Conservation (phyloP, 495 filamentous ascomycete species). For the Immersiella caudata region DNA sequence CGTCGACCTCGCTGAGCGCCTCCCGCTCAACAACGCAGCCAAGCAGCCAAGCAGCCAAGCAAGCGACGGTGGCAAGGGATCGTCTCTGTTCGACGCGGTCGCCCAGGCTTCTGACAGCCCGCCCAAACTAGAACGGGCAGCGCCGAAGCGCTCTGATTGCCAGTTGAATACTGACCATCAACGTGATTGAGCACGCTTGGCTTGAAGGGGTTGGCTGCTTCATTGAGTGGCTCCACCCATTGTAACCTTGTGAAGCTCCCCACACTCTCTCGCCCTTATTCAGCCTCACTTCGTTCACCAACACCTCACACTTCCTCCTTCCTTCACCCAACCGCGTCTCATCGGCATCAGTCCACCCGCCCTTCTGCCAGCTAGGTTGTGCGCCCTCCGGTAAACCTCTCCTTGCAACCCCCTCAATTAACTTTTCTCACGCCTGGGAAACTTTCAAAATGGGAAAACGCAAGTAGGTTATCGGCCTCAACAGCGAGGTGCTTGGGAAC, state of each 20-base stretch:
- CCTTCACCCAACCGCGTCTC: not conserved
- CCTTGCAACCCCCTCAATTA: not conserved
- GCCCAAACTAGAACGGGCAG: not conserved
- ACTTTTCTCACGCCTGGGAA: not conserved
- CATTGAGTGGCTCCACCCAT: not conserved
- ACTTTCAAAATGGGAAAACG: not conserved
- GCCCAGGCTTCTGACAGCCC: not conserved
- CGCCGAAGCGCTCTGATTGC: constrained; percentile 1
- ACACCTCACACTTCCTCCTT: not conserved
- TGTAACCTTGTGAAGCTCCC: not conserved
- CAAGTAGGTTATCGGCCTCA: not conserved
- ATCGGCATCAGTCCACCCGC: not conserved
- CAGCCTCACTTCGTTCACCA: constrained; percentile 9
- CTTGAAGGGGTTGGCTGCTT: not conserved
- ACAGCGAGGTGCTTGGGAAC: not conserved
- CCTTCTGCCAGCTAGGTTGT: not conserved
- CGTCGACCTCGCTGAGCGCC: not conserved
- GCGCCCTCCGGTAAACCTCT: not conserved
- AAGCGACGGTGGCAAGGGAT: constrained; percentile 7
- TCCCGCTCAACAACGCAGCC: not conserved
- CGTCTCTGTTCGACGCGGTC: not conserved
- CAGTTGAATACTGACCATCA: not conserved
- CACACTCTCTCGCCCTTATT: constrained; percentile 5
- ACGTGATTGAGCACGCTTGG: not conserved
- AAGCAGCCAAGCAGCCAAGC: not conserved